A percentile compares a stretch with the other conserved stretches of the same genome.
Evolutionary conservation across 257 asterid genomes (phyloP).

Genomic region (Thymus mandschuricus): DNA sequence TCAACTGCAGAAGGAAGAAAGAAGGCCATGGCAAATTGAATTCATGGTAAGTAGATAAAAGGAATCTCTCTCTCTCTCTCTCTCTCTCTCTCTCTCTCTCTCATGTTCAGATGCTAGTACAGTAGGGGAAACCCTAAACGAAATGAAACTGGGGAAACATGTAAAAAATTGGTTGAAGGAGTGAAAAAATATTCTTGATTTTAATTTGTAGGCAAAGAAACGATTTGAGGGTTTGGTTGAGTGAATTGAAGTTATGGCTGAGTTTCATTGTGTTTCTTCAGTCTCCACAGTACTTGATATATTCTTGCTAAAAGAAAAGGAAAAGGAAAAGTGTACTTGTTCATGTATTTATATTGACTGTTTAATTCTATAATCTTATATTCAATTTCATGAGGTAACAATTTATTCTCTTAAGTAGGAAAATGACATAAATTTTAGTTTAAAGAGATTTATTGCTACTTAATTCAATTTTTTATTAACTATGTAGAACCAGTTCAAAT

Average conservation of each 20-base stretch:
- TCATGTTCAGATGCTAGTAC: neutral
- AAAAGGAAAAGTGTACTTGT: neutral
- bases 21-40: conserved; percentile 17
- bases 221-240: neutral
- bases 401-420: no score
- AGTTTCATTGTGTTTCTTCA: neutral
- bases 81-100: neutral
- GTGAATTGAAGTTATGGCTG: neutral
- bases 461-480: no score
- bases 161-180: neutral
- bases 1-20: conserved; percentile 11
- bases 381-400: no score
- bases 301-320: neutral
- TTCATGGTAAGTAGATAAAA: conserved; percentile 11
- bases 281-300: neutral
- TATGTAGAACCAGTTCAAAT: no score
- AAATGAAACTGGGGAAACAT: neutral
- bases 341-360: neutral
- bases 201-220: neutral
- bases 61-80: neutral
- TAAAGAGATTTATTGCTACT: no score
- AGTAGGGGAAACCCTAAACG: conserved; percentile 26
- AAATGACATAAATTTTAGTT: no score
- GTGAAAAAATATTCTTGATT: no score
- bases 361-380: neutral